Evolutionary conservation across 2,329 filamentous ascomycete genomes (phyloP), one percentile per base, ranked within the genome.

Genomic region (Penicillium olsonii): DNA sequence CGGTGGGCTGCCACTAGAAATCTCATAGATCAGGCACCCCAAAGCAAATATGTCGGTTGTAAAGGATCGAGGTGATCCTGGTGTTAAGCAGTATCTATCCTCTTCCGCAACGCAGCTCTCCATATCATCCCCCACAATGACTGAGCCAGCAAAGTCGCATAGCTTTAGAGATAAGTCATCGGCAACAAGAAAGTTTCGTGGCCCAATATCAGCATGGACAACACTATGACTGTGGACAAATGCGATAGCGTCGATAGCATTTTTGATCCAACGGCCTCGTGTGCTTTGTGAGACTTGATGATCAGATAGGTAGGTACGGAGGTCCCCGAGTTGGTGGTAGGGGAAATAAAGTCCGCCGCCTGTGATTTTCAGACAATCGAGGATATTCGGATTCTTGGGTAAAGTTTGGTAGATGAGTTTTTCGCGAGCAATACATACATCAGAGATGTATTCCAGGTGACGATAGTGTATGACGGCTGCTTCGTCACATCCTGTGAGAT

Each of bases 91-190:
- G 5, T 29, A 29, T 29, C 27, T 9, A 12, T 12, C 10, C 27
- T 29, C 27, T 12, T 29, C 27, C 27, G 6, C 27, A 1, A 29
- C 27, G 10, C 2, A 29, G 27, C 2, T 12, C 27, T 29, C 27
- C 27, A 29, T 29, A 12, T 29, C 27, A 29, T 29, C 10, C 10
- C 27, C 27, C 4, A 29, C 10, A 12, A 29, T 29, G 10, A 29
- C 10, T 10, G 58, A 59, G 11, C 58, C 58, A 24, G 50, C 50
- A 33, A 61, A 61, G 44, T 61, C 59, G 37, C 59, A 59, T 17
- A 61, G 40, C 15, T 55, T 53, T 33, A 61, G 52, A 18, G 51
- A 52, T 19, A 57, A 46, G 31, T 59, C 53, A 11, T 61, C 59
- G 14, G 54, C 52, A 12, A 57, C 50, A 19, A 61, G 56, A 37